These are phyloP conservation scores for Zea mays DNA, from an alignment of 176 grass and related monocot species.

Conservation along the genomic window Zm-B73-REFERENCE-NAM-5.0 NC_050096.1:122997001-122997500, in stretches of 20 bases:
- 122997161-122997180: constrained; percentile 35
- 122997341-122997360: constrained; percentile 40
- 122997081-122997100: not conserved
- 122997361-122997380: no score
- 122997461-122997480: no score
- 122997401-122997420: no score
- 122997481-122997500: constrained; percentile 19
- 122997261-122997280: no score
- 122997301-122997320: constrained; percentile 78
- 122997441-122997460: no score
- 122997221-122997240: constrained; percentile 94
- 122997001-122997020: no score
- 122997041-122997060: no score
- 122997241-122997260: constrained; percentile 99
- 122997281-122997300: constrained; percentile 79
- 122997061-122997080: constrained; percentile 17
- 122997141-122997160: constrained; percentile 7
- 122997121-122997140: constrained; percentile 2
- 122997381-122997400: no score
- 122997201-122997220: constrained; percentile 95
- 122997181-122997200: constrained; percentile 92
- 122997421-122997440: no score
- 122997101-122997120: not conserved
- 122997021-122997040: no score
- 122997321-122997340: constrained; percentile 85